These are phyloP conservation scores for Rhizoctonia solani DNA, from an alignment of 1,284 basidiomycete genomes.

Conservation along the genomic window DNA sequence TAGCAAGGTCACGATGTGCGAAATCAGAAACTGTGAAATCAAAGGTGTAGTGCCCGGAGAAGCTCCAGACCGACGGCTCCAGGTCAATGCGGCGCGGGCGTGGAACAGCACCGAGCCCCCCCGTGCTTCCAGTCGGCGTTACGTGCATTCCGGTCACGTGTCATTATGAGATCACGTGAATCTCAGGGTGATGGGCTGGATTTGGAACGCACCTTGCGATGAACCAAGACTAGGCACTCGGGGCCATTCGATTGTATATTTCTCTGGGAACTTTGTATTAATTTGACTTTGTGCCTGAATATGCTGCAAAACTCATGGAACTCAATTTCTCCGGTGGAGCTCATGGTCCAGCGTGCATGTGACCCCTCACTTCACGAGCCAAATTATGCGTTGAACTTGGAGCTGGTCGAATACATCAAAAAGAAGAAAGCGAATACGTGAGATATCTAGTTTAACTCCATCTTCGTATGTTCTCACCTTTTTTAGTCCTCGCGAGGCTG, in stretches of 20 bases:
- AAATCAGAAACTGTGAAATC: constrained; percentile 1
- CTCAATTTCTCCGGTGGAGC: constrained; percentile 61
- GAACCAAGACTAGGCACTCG: constrained; percentile 10
- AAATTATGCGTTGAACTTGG: constrained; percentile 90
- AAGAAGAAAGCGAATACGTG: constrained; percentile 96
- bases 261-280: not conserved
- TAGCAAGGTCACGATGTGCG: not conserved
- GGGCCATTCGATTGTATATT: not conserved
- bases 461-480: not conserved
- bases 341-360: constrained; percentile 81
- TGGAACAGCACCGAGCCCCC: not conserved
- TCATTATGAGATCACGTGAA: not conserved
- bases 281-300: constrained; percentile 8
- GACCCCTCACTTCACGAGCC: constrained; percentile 86
- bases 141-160: constrained; percentile 25
- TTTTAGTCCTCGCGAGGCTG: constrained; percentile 81
- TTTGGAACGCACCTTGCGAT: not conserved
- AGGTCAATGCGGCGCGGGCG: not conserved
- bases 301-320: constrained; percentile 41
- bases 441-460: constrained; percentile 45
- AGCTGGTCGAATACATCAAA: constrained; percentile 93
- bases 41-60: constrained; percentile 4
- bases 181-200: constrained; percentile 18
- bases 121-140: constrained; percentile 21
- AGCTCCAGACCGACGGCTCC: constrained; percentile 13